These are phyloP conservation scores for Tricholoma flavovirens DNA, from an alignment of 768 basidiomycete genomes.

Conservation along the genomic window DNA sequence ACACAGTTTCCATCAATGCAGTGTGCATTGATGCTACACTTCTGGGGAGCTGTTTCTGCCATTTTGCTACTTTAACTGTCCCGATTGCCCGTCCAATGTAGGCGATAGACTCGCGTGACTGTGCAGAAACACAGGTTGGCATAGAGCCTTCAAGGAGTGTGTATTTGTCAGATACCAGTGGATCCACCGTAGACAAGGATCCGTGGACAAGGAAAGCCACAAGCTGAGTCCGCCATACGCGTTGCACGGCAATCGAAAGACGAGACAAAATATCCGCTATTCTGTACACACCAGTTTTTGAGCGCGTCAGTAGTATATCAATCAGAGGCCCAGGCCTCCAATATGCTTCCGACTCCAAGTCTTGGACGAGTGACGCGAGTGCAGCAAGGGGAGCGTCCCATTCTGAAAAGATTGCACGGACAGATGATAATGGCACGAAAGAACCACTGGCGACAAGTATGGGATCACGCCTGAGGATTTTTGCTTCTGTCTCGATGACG, in stretches of 20 bases:
- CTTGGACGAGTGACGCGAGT: slow-evolving; percentile 57
- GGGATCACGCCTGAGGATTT: slow-evolving; percentile 68
- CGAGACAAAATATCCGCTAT: slow-evolving; percentile 66
- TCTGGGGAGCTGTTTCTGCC: slow-evolving; percentile 73
- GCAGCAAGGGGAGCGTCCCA: slow-evolving; percentile 87
- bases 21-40: slow-evolving; percentile 62
- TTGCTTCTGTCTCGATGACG: slow-evolving; percentile 76
- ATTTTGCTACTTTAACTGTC: slow-evolving; percentile 73
- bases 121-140: slow-evolving; percentile 68
- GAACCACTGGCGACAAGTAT: slow-evolving; percentile 72
- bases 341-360: slow-evolving; percentile 47
- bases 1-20: slow-evolving; percentile 53
- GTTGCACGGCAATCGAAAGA: slow-evolving; percentile 71
- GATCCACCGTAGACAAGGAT: slow-evolving; percentile 63
- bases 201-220: slow-evolving; percentile 75
- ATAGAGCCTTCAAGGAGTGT: slow-evolving; percentile 58
- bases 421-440: slow-evolving; percentile 80
- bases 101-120: slow-evolving; percentile 73
- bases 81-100: slow-evolving; percentile 87
- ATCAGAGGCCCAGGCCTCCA: slow-evolving; percentile 79
- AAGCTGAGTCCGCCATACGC: slow-evolving; percentile 82
- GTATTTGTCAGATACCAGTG: slow-evolving; percentile 59
- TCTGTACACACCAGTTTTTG: slow-evolving; percentile 74
- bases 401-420: slow-evolving; percentile 77
- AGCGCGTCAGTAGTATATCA: slow-evolving; percentile 66